Percentiles rank a stretch among this genome's conserved stretches.
Evolutionary conservation across 352 stramenopile species (phyloP).

Genomic region (Blastocystis sp.): DNA sequence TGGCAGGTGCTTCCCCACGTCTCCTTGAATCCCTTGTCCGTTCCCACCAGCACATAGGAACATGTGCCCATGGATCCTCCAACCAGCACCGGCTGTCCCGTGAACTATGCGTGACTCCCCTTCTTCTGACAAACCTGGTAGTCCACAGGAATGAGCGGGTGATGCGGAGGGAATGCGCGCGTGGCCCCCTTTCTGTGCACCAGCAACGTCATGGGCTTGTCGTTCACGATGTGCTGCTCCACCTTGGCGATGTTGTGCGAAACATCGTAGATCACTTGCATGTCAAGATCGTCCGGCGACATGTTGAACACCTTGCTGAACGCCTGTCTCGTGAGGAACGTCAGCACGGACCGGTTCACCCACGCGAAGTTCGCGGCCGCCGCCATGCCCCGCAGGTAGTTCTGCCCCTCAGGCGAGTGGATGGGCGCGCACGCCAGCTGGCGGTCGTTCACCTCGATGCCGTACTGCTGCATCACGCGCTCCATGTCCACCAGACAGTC

Average conservation of each 20-base stretch:
- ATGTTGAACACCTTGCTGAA: conserved; percentile 83
- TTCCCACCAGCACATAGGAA: conserved; percentile 81
- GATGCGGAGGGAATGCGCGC: conserved; percentile 83
- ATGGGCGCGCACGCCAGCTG: conserved; percentile 82
- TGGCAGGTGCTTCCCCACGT: conserved; percentile 85
- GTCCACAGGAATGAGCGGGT: conserved; percentile 84
- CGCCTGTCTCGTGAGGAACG: conserved; percentile 81
- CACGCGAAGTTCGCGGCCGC: conserved; percentile 85
- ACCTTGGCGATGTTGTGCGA: conserved; percentile 86
- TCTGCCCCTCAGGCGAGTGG: conserved; percentile 79
- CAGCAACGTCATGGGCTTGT: conserved; percentile 80
- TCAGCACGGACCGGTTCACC: conserved; percentile 84
- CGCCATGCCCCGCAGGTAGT: conserved; percentile 83
- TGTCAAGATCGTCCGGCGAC: conserved; percentile 83
- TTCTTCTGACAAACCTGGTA: conserved; percentile 78
- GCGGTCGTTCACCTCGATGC: conserved; percentile 82
- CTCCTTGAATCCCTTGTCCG: conserved; percentile 82
- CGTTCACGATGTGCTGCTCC: conserved; percentile 82
- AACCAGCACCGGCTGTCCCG: conserved; percentile 82
- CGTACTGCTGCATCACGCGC: conserved; percentile 80
- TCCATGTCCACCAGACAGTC: conserved; percentile 83
- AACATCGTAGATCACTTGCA: conserved; percentile 86
- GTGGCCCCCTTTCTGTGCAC: conserved; percentile 84
- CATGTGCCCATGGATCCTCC: conserved; percentile 85
- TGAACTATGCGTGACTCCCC: conserved; percentile 76